Evolutionary conservation across 1,139 yeast genomes (phyloP), one percentile per base, ranked within the genome.

Genomic region (Suhomyces bolitotheri): DNA sequence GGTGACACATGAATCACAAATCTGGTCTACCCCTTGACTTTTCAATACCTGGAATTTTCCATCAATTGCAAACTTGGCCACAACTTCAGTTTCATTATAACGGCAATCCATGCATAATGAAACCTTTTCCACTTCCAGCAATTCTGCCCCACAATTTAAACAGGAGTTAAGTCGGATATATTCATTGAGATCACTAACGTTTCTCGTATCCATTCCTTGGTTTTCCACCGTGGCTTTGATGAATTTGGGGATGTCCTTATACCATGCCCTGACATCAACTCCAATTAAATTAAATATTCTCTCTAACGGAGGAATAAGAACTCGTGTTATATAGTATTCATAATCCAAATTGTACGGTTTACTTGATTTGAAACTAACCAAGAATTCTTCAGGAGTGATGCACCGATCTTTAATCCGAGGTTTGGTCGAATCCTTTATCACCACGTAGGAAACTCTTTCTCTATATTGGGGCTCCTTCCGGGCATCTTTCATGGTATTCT

Each of bases 391-490:
- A 0, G 97, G 97, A 0, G 94, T 66, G 5, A 88, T 72, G 39
- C 94, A 83, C 19, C 96, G 67, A 45, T 90, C 96, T 38, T 82
- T 75, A 16, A 92, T 62, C n/a, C 85, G 63, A 9, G 75, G 72
- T 19, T 82, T 85, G 0, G 77, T 69, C 5, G 77, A 53, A 9
- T 92, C 96, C 39, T 76, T 74, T 8, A 81, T 68, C 1, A 92
- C 95, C 11, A 92, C 73, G 54, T 89, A 92, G 0, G 95, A 94
- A 0, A 92, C 88, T 36, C 98, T 65, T 56, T 92, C 97, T 34
- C 76, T 73, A 48, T 86, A 90, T 54, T 90, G 97, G 0, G 97
- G 96, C 50, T 80, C 92, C 2, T 81, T 73, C 28, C 95, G 62
- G 6, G 74, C 76, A 55, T 92, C 98, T 5, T 69, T 58, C 23